Conservation (phyloP, 495 filamentous ascomycete genomes). For the Terfezia claveryi region DNA sequence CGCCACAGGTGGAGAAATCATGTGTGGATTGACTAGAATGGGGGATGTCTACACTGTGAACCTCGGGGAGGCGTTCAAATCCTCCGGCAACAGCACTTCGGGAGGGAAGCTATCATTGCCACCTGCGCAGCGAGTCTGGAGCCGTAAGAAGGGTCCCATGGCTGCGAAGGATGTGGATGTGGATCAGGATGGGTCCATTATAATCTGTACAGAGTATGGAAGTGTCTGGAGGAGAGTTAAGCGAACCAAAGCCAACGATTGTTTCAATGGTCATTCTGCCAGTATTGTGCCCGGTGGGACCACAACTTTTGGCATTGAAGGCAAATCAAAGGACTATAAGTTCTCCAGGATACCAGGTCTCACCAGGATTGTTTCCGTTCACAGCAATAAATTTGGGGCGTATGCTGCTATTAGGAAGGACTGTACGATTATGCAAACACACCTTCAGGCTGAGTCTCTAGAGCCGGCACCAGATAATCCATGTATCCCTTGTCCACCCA, state of each 20-base stretch:
- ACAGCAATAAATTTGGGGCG: conserved; percentile 69
- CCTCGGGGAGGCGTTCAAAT: conserved; percentile 26
- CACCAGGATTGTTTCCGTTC: conserved; percentile 58
- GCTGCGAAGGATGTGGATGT: conserved; percentile 70
- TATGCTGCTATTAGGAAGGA: conserved; percentile 77
- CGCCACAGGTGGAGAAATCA: conserved; percentile 64
- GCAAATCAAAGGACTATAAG: conserved; percentile 66
- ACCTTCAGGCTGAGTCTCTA: conserved; percentile 39
- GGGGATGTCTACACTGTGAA: conserved; percentile 72
- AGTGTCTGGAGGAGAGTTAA: conserved; percentile 78
- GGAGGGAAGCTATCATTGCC: conserved; percentile 65
- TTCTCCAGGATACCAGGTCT: conserved; percentile 74
- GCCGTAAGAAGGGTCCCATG: conserved; percentile 55
- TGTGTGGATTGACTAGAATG: conserved; percentile 59
- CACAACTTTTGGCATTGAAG: conserved; percentile 15
- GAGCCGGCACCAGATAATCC: conserved; percentile 22
- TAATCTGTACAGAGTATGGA: conserved; percentile 76
- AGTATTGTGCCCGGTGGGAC: background rate
- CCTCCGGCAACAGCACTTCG: conserved; percentile 19
- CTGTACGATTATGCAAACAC: conserved; percentile 55
- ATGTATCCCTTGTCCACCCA: conserved; percentile 16
- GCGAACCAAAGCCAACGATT: conserved; percentile 54
- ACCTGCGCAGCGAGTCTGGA: conserved; percentile 57
- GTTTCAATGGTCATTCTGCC: conserved; percentile 16
- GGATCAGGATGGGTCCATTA: conserved; percentile 82